A percentile compares a stretch with the other conserved stretches of the same genome.
phyloP scores from a whole-genome alignment of 2,329 filamentous ascomycete genomes.

The Penicillium expansum region DNA sequence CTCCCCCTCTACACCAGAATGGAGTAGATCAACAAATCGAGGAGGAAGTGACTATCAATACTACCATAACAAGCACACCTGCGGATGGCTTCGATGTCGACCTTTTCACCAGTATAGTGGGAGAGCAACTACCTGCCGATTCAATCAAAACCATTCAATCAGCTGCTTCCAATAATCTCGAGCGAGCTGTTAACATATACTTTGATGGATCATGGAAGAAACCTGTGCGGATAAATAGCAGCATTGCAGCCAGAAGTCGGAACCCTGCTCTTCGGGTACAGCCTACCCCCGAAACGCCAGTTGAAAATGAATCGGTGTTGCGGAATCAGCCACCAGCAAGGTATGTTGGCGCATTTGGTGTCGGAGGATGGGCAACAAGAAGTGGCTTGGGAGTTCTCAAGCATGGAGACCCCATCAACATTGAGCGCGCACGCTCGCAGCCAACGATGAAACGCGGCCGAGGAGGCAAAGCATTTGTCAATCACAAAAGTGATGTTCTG shows the following conservation, averaged over 20 bases:
- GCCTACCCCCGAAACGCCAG: neutral
- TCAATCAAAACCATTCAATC: constrained; percentile 50
- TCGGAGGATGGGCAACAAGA: constrained; percentile 84
- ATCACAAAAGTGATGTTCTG: constrained; percentile 75
- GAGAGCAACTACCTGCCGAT: constrained; percentile 47
- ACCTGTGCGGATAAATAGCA: constrained; percentile 8
- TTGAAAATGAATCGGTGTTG: constrained; percentile 14
- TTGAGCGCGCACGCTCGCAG: constrained; percentile 79
- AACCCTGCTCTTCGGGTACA: constrained; percentile 5
- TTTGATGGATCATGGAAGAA: constrained; percentile 62
- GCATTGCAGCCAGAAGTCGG: constrained; percentile 7
- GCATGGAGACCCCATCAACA: constrained; percentile 78
- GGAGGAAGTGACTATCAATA: neutral
- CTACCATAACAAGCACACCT: neutral
- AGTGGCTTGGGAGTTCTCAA: constrained; percentile 73
- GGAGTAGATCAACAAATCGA: neutral
- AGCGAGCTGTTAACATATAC: constrained; percentile 63
- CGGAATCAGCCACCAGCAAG: constrained; percentile 52
- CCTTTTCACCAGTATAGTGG: constrained; percentile 58
- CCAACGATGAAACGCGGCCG: constrained; percentile 51
- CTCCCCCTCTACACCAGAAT: neutral
- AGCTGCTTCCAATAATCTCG: constrained; percentile 53
- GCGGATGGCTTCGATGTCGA: constrained; percentile 52
- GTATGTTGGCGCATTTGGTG: constrained; percentile 90
- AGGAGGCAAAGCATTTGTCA: constrained; percentile 45